Conservation (phyloP, 306 rosid species). For the Quercus parvula region DNA sequence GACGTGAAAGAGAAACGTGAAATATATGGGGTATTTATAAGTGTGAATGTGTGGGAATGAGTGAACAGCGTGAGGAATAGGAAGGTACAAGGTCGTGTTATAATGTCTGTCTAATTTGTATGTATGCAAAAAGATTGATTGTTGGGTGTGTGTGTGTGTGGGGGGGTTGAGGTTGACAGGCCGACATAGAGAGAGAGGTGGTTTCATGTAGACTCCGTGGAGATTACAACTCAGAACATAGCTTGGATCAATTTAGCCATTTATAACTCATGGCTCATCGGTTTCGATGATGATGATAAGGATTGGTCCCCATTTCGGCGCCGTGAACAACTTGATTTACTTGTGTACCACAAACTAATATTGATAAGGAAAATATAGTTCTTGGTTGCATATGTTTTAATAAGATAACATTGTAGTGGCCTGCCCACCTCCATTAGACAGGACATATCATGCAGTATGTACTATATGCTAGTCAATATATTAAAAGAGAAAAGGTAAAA, state of each 20-base stretch:
- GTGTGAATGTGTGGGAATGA: neutral
- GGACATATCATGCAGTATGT: too few relatives aligned
- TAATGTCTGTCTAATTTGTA: neutral
- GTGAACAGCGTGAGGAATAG: neutral
- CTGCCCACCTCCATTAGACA: too few relatives aligned
- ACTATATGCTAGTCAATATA: too few relatives aligned
- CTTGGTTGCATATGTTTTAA: neutral
- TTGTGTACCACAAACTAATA: neutral
- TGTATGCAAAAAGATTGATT: neutral
- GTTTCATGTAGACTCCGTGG: too few relatives aligned
- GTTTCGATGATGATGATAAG: too few relatives aligned
- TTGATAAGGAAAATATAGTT: neutral
- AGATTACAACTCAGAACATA: neutral
- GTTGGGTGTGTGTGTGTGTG: too few relatives aligned
- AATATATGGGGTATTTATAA: slow-evolving; percentile 26
- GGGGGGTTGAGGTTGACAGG: slow-evolving; percentile 11
- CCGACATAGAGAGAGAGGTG: neutral
- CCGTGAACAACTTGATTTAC: slow-evolving; percentile 32
- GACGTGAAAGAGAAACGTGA: slow-evolving; percentile 63
- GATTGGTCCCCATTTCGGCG: slow-evolving; percentile 39
- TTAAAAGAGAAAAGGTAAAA: too few relatives aligned
- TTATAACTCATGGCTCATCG: slow-evolving; percentile 13
- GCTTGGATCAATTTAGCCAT: neutral
- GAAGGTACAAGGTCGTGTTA: neutral
- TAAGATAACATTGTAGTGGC: too few relatives aligned